Evolutionary conservation across 2,329 filamentous ascomycete species (phyloP).

Genomic region (Paraphoma sp.): DNA sequence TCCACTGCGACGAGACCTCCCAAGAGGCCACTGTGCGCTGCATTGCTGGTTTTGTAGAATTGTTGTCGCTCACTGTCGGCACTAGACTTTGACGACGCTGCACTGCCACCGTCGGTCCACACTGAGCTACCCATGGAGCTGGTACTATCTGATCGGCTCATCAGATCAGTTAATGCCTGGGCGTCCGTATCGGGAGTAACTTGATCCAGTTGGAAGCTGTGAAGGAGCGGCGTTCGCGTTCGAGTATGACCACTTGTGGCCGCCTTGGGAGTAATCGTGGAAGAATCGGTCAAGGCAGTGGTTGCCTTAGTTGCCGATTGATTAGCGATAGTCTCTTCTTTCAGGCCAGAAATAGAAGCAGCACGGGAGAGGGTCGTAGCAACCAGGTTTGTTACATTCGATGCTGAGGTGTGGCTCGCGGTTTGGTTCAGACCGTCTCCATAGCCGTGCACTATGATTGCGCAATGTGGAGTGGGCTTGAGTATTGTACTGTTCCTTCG

Average conservation of each 20-base stretch:
- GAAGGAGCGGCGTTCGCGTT: constrained; percentile 30
- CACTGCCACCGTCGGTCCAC: constrained; percentile 40
- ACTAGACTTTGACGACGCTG: constrained; percentile 39
- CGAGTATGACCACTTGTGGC: constrained; percentile 2
- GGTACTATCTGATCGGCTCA: constrained; percentile 37
- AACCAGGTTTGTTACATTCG: neutral
- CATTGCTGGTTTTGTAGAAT: constrained; percentile 15
- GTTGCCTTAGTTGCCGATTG: too few species aligned
- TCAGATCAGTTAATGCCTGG: constrained; percentile 3
- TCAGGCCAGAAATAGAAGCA: constrained; percentile 19
- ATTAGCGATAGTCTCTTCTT: constrained; percentile 13
- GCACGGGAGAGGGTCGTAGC: constrained; percentile 2
- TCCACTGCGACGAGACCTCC: constrained; percentile 36
- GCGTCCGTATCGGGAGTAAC: constrained; percentile 3
- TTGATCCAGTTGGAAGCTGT: constrained; percentile 27
- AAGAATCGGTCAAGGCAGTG: neutral
- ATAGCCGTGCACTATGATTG: constrained; percentile 49
- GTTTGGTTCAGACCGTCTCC: constrained; percentile 45
- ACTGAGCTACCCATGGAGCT: constrained; percentile 31
- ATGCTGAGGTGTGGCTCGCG: neutral
- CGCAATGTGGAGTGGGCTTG: constrained; percentile 35
- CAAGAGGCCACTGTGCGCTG: constrained; percentile 34
- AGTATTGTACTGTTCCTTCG: constrained; percentile 35
- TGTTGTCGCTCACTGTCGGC: constrained; percentile 17
- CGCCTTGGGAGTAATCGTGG: constrained; percentile 1